Evolutionary conservation across 192 early-diverging fungal species (phyloP), one percentile per base, ranked within the genome.

Genomic region (Ambispora gerdemannii): DNA sequence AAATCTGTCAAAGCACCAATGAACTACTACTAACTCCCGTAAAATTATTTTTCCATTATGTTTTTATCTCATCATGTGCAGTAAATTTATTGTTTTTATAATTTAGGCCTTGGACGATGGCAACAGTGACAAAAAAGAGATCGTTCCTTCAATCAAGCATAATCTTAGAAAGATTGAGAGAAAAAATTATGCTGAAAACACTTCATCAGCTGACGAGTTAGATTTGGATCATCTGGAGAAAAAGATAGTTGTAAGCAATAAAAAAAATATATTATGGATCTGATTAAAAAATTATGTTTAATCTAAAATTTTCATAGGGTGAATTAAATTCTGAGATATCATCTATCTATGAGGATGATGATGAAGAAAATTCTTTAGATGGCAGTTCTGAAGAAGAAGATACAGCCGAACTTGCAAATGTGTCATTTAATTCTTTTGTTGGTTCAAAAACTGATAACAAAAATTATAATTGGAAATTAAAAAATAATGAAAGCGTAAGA

Each of bases 301-400:
- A 52, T 55, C 52, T 55, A 55, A 55, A 55, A 55, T 55, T 55
- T 55, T 55, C 20, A 55, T 1, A 55, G 52, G 19, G 25, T n/a
- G 52, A 24, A 55, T 55, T 55, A 24, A 55, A 52, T 52, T 52
- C 51, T 1, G 51, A 24, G 19, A 52, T 52, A 52, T 52, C 51
- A 52, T 52, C 51, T 52, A 19, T 19, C 51, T 52, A 52, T 52
- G 1, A 52, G 51, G 51, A 52, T 2, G 51, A 52, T 24, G 51
- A n/a, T 52, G 51, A 52, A 52, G 51, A 52, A 52, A 52, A 52
- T 52, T 52, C 51, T 52, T 52, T 52, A 52, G 51, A 52, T 52
- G 1, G 25, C 51, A 52, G 19, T 52, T 52, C 1, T 52, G 51
- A 52, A 52, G n/a, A n/a, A n/a, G n/a, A 52, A 52, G 51, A 52